Evolutionary conservation across 164 flowering plant species (phyloP).

Genomic region (Umbilicus rupestris): DNA sequence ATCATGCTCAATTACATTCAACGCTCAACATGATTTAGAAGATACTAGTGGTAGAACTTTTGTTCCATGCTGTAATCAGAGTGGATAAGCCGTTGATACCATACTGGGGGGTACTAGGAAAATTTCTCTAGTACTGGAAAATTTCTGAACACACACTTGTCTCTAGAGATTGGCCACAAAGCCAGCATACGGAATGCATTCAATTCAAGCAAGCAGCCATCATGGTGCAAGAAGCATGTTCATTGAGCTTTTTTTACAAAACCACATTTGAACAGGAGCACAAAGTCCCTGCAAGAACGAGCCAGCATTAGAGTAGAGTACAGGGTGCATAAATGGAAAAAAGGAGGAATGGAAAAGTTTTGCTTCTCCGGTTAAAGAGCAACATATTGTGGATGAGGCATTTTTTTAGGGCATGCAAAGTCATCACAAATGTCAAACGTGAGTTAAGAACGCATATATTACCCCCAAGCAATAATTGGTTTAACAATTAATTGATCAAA

Average conservation of each 20-base stretch:
- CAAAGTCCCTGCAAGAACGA: background rate
- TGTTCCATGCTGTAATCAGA: no score
- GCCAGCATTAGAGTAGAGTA: background rate
- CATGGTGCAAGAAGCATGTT: constrained; percentile 1
- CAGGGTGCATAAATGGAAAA: no score
- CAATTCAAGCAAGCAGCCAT: background rate
- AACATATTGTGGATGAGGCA: no score
- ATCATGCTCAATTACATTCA: no score
- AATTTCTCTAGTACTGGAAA: background rate
- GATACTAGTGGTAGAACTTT: no score
- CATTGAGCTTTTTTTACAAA: background rate
- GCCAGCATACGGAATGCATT: background rate
- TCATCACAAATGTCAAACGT: no score
- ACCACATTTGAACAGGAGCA: background rate
- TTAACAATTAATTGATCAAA: background rate
- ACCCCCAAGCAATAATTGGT: constrained; percentile 14
- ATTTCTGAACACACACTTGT: background rate
- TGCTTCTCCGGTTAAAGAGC: no score
- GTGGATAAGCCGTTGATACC: no score
- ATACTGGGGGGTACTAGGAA: background rate
- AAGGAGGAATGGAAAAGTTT: no score
- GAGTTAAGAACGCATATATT: background rate
- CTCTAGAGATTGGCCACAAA: background rate
- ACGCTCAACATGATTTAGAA: no score
- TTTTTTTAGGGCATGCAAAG: no score